Conservation (phyloP, 1,284 basidiomycete species). For the Sanguinoderma infundibulare region DNA sequence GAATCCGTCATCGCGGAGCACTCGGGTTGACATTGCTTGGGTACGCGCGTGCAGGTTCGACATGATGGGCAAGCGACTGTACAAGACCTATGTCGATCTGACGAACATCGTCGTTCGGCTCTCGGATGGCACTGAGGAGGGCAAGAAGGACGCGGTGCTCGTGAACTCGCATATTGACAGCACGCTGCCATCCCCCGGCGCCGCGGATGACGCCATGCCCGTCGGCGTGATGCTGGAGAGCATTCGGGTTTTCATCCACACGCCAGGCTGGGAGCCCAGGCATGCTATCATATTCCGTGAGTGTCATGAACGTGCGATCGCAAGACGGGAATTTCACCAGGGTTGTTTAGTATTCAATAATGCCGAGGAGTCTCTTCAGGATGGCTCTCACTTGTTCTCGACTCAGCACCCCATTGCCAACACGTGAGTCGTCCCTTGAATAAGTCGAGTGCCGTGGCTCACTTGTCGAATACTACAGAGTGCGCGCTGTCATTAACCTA, state of each 20-base stretch:
- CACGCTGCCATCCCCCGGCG: slow-evolving; percentile 81
- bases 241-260: slow-evolving; percentile 80
- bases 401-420: slow-evolving; percentile 81
- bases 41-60: slow-evolving; percentile 62
- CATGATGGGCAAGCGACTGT: slow-evolving; percentile 83
- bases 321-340: not conserved
- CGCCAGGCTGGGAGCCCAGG: slow-evolving; percentile 73
- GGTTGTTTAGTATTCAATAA: slow-evolving; percentile 84
- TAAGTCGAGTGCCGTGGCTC: too few species aligned
- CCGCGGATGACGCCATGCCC: slow-evolving; percentile 87
- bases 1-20: not conserved
- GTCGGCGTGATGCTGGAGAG: slow-evolving; percentile 94
- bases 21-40: not conserved
- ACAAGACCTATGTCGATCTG: slow-evolving; percentile 91
- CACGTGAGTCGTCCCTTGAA: slow-evolving; percentile 63
- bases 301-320: slow-evolving; percentile 33
- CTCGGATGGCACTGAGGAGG: slow-evolving; percentile 76
- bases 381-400: slow-evolving; percentile 91
- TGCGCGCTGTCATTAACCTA: slow-evolving; percentile 90
- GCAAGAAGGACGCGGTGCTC: slow-evolving; percentile 84
- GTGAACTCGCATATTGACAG: slow-evolving; percentile 93
- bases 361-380: slow-evolving; percentile 94
- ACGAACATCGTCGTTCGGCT: slow-evolving; percentile 90
- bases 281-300: slow-evolving; percentile 87
- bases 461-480: too few species aligned